These are phyloP conservation scores for Danielia reshetovae DNA, from an alignment of 805 yeast genomes.

Conservation along the genomic window DNA sequence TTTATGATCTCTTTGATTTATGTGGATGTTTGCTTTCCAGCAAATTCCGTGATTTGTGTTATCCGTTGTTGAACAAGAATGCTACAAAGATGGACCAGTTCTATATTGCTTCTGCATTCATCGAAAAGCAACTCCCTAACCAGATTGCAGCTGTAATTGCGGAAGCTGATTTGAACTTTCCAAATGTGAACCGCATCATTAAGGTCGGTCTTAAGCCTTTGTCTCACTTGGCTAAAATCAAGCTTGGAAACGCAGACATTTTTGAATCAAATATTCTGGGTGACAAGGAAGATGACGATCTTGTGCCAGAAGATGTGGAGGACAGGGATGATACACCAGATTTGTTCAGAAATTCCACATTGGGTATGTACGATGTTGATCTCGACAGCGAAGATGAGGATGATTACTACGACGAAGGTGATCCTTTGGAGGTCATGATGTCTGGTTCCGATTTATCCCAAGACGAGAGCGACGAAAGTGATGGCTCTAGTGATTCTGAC, in stretches of 20 bases:
- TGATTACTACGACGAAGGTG: conserved; percentile 36
- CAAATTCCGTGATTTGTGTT: conserved; percentile 36
- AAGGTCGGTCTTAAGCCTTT: conserved; percentile 58
- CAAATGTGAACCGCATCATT: conserved; percentile 58
- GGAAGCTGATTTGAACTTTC: conserved; percentile 69
- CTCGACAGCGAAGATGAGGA: conserved; percentile 60
- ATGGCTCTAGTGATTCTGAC: conserved; percentile 24
- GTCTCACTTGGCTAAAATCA: conserved; percentile 51
- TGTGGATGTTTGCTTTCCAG: conserved; percentile 41
- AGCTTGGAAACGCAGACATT: conserved; percentile 51
- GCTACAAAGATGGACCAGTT: conserved; percentile 58
- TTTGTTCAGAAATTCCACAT: conserved; percentile 78
- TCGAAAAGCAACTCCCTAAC: conserved; percentile 62
- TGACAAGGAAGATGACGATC: conserved; percentile 45
- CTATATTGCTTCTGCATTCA: conserved; percentile 58
- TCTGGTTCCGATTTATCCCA: conserved; percentile 29
- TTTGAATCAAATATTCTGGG: conserved; percentile 51
- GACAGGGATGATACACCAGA: conserved; percentile 74
- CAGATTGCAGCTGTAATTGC: conserved; percentile 59
- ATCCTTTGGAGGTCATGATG: conserved; percentile 37
- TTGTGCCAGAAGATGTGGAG: conserved; percentile 46
- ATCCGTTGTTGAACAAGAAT: conserved; percentile 43
- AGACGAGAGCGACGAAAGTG: conserved; percentile 20
- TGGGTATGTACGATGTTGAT: conserved; percentile 91
- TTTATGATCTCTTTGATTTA: conserved; percentile 51